These are phyloP conservation scores for Parathielavia hyrcaniae DNA, from an alignment of 495 filamentous ascomycete genomes.

Conservation along the genomic window DNA sequence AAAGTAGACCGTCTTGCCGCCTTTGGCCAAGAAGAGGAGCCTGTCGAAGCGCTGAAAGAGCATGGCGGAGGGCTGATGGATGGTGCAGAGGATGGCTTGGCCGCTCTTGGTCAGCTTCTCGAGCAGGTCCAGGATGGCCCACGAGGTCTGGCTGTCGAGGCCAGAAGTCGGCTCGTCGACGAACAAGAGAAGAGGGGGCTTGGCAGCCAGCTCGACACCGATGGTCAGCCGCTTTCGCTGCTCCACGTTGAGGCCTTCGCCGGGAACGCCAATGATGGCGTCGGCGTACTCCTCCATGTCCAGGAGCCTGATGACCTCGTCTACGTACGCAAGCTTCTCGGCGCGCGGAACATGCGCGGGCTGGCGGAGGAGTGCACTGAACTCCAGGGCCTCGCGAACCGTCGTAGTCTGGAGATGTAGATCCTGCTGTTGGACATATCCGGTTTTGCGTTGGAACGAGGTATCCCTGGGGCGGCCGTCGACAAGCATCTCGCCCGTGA, in stretches of 20 bases:
- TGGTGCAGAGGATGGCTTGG: conserved; percentile 84
- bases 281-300: conserved; percentile 86
- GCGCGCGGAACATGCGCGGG: conserved; percentile 58
- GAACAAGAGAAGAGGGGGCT: conserved; percentile 83
- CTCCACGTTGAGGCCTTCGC: conserved; percentile 88
- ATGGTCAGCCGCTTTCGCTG: conserved; percentile 86
- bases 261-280: conserved; percentile 79
- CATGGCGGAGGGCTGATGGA: conserved; percentile 88
- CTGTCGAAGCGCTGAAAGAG: conserved; percentile 89
- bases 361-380: conserved; percentile 79
- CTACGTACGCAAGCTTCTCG: conserved; percentile 82
- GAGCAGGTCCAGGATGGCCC: conserved; percentile 72
- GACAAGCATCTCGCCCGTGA: conserved; percentile 79
- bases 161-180: conserved; percentile 86
- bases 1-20: conserved; percentile 84
- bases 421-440: conserved; percentile 95
- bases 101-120: conserved; percentile 76
- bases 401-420: conserved; percentile 81
- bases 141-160: conserved; percentile 79
- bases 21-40: conserved; percentile 72
- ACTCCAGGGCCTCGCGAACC: conserved; percentile 76
- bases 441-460: conserved; percentile 88
- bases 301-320: conserved; percentile 83
- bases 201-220: conserved; percentile 85
- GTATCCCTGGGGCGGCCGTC: conserved; percentile 68